Evolutionary conservation across 352 stramenopile species (phyloP), one percentile per base, ranked within the genome.

Genomic region (Pythium utonaiense): DNA sequence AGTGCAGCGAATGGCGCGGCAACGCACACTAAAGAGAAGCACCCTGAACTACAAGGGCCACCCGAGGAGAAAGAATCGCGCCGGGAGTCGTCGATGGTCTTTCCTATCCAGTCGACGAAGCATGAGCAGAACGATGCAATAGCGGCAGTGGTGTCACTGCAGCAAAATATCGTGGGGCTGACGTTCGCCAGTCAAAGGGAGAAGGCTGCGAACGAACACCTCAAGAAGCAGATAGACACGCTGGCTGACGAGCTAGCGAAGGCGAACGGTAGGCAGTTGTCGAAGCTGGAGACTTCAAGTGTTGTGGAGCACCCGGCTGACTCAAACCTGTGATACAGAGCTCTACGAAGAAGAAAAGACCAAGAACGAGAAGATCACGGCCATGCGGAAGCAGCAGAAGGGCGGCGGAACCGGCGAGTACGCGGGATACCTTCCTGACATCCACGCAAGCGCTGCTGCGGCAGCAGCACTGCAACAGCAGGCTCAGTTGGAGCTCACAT

Each of bases 401-500:
- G 51, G 19, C 9, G 51, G 19, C 9, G 54, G 31, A n/a, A 36
- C 16, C 12, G 47, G 59, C 3, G 59, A 75, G 6, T 58, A 69
- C 12, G 38, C 55, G 4, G 60, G 63, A 9, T 65, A 70, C n/a
- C 55, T 90, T 24, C 78, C 80, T 1, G 65, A 79, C 44, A 88
- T 88, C 36, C 67, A 75, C 21, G 56, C 40, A 0, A 41, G 57
- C 24, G 63, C 64, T 0, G 62, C 62, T 1, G 41, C 71, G 0
- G 62, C 64, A 1, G 66, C 66, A n/a, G 71, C 72, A 14, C 48
- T 91, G 6, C 81, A 91, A 50, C 73, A 91, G 42, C 74, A 89
- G n/a, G 73, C 78, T 3, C 78, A 91, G 48, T 64, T 91, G 25
- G 78, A 89, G 49, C 64, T 87, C 30, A 77, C 77, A 8, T 84